Percentiles rank a stretch among this genome's conserved stretches.
These are phyloP conservation scores for Noccaea bulbosa DNA, from an alignment of 345 rosid species.

Conservation along the genomic window DNA sequence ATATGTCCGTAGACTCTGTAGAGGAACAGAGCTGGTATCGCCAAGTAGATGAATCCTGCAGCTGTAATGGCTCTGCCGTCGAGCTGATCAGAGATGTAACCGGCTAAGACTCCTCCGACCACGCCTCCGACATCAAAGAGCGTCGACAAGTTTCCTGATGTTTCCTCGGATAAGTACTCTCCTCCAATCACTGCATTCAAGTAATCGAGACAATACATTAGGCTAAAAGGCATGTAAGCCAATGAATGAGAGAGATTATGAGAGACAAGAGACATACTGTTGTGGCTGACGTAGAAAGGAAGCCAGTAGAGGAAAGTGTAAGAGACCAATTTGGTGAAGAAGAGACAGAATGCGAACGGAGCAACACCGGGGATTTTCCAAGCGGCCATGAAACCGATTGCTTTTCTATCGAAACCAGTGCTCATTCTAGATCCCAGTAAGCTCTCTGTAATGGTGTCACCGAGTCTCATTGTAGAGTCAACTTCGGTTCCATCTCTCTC, in stretches of 20 bases:
- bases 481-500: conserved; percentile 63
- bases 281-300: conserved; percentile 93
- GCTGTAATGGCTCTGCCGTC: conserved; percentile 91
- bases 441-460: conserved; percentile 63
- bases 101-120: conserved; percentile 91
- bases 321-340: conserved; percentile 91
- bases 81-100: conserved; percentile 80
- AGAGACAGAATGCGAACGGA: conserved; percentile 90
- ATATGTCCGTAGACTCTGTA: conserved; percentile 78
- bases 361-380: conserved; percentile 98
- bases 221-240: not conserved
- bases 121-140: conserved; percentile 93
- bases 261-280: conserved; percentile 52
- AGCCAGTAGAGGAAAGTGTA: conserved; percentile 99
- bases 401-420: conserved; percentile 47
- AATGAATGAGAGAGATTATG: not conserved
- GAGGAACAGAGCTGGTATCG: conserved; percentile 87
- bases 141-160: conserved; percentile 88
- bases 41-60: conserved; percentile 86
- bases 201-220: not conserved
- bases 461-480: conserved; percentile 57
- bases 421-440: conserved; percentile 52
- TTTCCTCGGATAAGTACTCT: conserved; percentile 67
- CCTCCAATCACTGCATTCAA: conserved; percentile 78
- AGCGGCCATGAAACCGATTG: conserved; percentile 88